Evolutionary conservation across 768 basidiomycete genomes (phyloP).

Genomic region (Xanthoconium stramineum): DNA sequence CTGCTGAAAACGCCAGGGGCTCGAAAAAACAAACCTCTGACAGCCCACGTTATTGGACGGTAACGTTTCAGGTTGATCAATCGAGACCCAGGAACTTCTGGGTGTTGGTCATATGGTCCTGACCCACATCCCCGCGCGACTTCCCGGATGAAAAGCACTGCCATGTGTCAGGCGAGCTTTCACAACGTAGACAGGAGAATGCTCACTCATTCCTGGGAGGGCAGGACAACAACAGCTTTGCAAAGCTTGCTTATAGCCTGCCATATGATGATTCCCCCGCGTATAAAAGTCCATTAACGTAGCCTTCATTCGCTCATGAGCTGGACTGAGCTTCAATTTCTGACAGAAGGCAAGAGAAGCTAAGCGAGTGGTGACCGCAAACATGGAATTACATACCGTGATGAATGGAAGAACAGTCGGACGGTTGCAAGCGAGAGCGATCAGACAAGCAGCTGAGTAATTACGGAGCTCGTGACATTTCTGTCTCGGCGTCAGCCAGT

Average conservation of each 20-base stretch:
- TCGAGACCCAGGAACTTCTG: conserved; percentile 22
- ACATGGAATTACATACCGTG: conserved; percentile 10
- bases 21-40: conserved; percentile 35
- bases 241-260: conserved; percentile 30
- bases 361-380: not conserved
- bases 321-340: conserved; percentile 26
- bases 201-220: conserved; percentile 32
- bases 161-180: conserved; percentile 1
- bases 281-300: conserved; percentile 24
- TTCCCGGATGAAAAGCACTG: conserved; percentile 33
- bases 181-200: not conserved
- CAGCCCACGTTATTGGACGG: conserved; percentile 38
- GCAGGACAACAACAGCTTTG: conserved; percentile 29
- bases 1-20: not conserved
- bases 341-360: not conserved
- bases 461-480: conserved; percentile 45
- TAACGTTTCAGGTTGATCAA: conserved; percentile 41
- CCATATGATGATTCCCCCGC: conserved; percentile 24
- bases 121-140: conserved; percentile 34
- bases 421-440: conserved; percentile 41
- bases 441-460: conserved; percentile 40
- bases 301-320: conserved; percentile 20
- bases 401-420: conserved; percentile 35
- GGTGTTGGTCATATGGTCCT: conserved; percentile 25
- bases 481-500: conserved; percentile 27